Evolutionary conservation across 306 rosid species (phyloP).

Genomic region (Trichosanthes cucumerina): DNA sequence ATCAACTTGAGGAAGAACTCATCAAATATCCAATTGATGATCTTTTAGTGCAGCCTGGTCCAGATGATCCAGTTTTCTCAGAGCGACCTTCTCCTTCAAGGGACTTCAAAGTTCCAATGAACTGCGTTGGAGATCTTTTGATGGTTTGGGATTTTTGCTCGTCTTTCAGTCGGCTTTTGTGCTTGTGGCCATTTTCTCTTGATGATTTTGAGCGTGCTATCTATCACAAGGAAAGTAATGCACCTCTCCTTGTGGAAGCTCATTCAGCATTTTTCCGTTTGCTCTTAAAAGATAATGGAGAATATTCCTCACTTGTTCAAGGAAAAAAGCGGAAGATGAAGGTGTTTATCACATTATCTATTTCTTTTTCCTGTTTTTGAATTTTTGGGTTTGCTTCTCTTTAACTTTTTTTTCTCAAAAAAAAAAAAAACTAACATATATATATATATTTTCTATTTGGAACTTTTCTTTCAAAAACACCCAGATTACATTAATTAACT

Average conservation of each 20-base stretch:
- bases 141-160: constrained; percentile 91
- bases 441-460: not conserved
- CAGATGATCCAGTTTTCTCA: constrained; percentile 65
- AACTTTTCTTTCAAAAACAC: not conserved
- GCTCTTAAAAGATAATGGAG: constrained; percentile 49
- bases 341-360: constrained; percentile 30
- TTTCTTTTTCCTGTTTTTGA: constrained; percentile 5
- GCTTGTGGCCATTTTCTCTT: constrained; percentile 65
- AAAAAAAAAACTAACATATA: not conserved
- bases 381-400: not conserved
- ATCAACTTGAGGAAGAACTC: constrained; percentile 29
- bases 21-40: constrained; percentile 92
- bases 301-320: constrained; percentile 37
- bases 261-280: constrained; percentile 73
- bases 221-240: constrained; percentile 66
- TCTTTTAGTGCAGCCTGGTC: constrained; percentile 65
- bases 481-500: constrained; percentile 74
- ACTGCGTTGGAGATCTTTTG: constrained; percentile 69
- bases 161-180: constrained; percentile 57
- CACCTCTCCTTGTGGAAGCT: constrained; percentile 74
- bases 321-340: constrained; percentile 43
- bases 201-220: constrained; percentile 85
- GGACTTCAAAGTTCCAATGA: constrained; percentile 66
- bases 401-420: not conserved
- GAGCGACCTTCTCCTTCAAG: constrained; percentile 60